Evolutionary conservation across 805 yeast species (phyloP).

Genomic region (Metschnikowia shivogae): DNA sequence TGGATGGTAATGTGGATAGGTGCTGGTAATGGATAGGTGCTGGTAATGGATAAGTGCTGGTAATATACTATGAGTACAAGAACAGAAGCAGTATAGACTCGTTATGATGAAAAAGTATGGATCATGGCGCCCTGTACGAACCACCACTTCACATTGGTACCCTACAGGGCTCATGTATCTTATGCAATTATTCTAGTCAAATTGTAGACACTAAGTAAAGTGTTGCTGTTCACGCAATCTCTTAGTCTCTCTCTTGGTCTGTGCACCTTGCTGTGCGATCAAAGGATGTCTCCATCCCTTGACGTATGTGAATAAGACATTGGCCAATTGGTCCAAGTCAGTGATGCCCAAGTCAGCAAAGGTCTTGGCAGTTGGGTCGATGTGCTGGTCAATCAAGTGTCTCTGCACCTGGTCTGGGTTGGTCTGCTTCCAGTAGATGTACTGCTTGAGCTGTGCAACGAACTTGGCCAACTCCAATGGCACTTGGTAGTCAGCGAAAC

Average conservation of each 20-base stretch:
- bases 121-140: no score
- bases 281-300: constrained; percentile 50
- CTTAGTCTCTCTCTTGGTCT: constrained; percentile 36
- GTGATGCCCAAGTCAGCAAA: constrained; percentile 70
- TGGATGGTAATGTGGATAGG: no score
- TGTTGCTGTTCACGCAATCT: constrained; percentile 44
- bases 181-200: constrained; percentile 3
- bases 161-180: neutral
- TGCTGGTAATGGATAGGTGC: no score
- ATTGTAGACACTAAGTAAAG: constrained; percentile 27
- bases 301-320: constrained; percentile 42
- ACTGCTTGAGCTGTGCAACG: constrained; percentile 42
- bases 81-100: no score
- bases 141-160: no score
- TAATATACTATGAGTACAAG: no score
- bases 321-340: constrained; percentile 39
- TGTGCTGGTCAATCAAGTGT: constrained; percentile 60
- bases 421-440: constrained; percentile 44
- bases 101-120: no score
- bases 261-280: constrained; percentile 43
- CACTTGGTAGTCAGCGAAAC: constrained; percentile 37
- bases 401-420: constrained; percentile 76
- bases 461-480: constrained; percentile 46
- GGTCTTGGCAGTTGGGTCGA: constrained; percentile 57
- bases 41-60: no score